These are phyloP conservation scores for Aegilops tauschii DNA, from an alignment of 176 grass and related monocot genomes.

Conservation along the genomic window DNA sequence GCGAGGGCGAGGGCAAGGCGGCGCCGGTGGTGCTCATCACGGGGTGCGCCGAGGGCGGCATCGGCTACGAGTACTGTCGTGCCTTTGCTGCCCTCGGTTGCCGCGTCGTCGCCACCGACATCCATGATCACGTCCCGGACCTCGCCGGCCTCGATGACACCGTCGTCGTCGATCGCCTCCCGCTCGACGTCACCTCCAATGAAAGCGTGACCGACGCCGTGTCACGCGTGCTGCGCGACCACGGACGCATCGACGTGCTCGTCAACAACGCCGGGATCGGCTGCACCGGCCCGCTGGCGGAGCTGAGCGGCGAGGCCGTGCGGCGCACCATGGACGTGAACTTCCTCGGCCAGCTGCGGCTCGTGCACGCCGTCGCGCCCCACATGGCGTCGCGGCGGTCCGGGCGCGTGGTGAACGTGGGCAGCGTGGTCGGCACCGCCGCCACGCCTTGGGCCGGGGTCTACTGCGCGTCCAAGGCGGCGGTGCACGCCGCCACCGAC, in stretches of 20 bases:
- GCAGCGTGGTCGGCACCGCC: slow-evolving; percentile 42
- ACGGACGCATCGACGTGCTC: slow-evolving; percentile 53
- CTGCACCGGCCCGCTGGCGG: slow-evolving; percentile 55
- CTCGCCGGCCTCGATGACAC: slow-evolving; percentile 20
- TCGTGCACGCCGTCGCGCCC: slow-evolving; percentile 43
- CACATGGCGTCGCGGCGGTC: slow-evolving; percentile 13
- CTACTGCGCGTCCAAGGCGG: slow-evolving; percentile 64
- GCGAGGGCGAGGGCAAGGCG: neutral
- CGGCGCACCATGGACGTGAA: slow-evolving; percentile 47
- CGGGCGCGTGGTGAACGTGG: slow-evolving; percentile 58
- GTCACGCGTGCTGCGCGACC: neutral
- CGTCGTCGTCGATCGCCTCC: neutral
- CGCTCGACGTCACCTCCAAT: slow-evolving; percentile 59
- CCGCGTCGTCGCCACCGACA: slow-evolving; percentile 56
- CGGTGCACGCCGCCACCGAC: slow-evolving; percentile 61
- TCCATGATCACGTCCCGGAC: slow-evolving; percentile 15
- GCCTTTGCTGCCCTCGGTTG: slow-evolving; percentile 46
- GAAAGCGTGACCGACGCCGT: neutral
- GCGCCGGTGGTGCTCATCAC: slow-evolving; percentile 54
- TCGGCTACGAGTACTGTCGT: slow-evolving; percentile 57
- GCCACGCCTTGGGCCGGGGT: slow-evolving; percentile 50
- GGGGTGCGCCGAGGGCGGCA: slow-evolving; percentile 57
- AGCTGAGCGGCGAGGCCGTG: slow-evolving; percentile 33
- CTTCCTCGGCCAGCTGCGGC: slow-evolving; percentile 44
- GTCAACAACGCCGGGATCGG: slow-evolving; percentile 66